Percentiles rank a stretch among this genome's conserved stretches.
phyloP scores from a whole-genome alignment of 2,329 filamentous ascomycete genomes.

The Diaporthe humulicola region DNA sequence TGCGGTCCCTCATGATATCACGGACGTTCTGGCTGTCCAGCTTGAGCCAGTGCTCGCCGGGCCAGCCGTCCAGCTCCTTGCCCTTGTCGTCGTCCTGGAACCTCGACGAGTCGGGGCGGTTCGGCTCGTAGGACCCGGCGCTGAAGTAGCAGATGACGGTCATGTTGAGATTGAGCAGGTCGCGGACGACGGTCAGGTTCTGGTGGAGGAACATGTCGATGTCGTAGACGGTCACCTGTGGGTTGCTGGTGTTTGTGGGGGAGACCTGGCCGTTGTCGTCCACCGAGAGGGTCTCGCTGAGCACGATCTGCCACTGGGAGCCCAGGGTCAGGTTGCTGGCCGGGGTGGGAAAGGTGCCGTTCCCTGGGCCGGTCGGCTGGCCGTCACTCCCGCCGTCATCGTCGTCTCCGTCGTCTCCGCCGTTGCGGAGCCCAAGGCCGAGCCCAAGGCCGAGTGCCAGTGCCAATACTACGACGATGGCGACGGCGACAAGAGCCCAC shows the following conservation, averaged over 20 bases:
- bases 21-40: constrained; percentile 70
- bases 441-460: constrained; percentile 69
- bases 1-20: constrained; percentile 72
- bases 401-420: constrained; percentile 37
- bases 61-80: constrained; percentile 72
- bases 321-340: constrained; percentile 51
- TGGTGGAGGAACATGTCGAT: constrained; percentile 71
- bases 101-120: constrained; percentile 67
- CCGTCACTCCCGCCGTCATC: constrained; percentile 28
- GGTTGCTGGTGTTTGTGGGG: constrained; percentile 52
- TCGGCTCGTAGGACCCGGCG: constrained; percentile 76
- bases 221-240: constrained; percentile 71
- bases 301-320: constrained; percentile 73
- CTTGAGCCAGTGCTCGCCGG: constrained; percentile 76
- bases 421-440: constrained; percentile 58
- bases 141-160: constrained; percentile 83
- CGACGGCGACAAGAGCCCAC: constrained; percentile 24
- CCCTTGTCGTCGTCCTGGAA: constrained; percentile 71
- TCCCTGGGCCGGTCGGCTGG: constrained; percentile 40
- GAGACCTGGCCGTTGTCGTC: constrained; percentile 58
- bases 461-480: constrained; percentile 51
- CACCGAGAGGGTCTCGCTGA: constrained; percentile 57
- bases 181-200: constrained; percentile 56
- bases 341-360: constrained; percentile 42
- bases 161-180: constrained; percentile 63